Conservation (phyloP, 768 basidiomycete species). For the Cyathus striatus region DNA sequence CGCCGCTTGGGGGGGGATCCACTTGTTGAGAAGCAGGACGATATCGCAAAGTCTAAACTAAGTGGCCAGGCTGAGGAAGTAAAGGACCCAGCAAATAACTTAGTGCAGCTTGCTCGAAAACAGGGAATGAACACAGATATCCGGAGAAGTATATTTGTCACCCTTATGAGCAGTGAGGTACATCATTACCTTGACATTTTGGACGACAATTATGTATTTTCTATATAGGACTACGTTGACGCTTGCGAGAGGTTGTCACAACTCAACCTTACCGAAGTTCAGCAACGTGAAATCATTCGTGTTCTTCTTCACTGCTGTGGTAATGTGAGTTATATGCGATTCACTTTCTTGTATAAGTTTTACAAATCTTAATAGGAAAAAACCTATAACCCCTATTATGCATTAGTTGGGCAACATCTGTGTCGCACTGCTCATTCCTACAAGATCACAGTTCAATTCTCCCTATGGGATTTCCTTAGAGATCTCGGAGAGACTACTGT, state of each 20-base stretch:
- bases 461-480: conserved; percentile 94
- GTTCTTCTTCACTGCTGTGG: conserved; percentile 91
- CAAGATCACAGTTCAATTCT: conserved; percentile 91
- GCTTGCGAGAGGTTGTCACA: conserved; percentile 88
- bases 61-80: conserved; percentile 17
- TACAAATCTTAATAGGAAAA: conserved; percentile 56
- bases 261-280: conserved; percentile 78
- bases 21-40: conserved; percentile 62
- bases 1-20: conserved; percentile 96
- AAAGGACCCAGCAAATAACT: conserved; percentile 27
- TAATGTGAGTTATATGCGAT: conserved; percentile 65
- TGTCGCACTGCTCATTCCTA: conserved; percentile 76
- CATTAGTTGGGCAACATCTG: conserved; percentile 81
- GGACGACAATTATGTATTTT: neutral
- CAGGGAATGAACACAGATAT: conserved; percentile 99
- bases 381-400: conserved; percentile 92
- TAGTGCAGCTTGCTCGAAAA: conserved; percentile 79
- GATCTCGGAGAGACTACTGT: conserved; percentile 82
- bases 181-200: conserved; percentile 25
- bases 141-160: conserved; percentile 84
- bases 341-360: neutral
- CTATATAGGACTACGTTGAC: conserved; percentile 84
- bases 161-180: conserved; percentile 94
- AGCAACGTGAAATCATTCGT: conserved; percentile 92
- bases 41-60: conserved; percentile 17